phyloP scores from a whole-genome alignment of 331 rosid genomes.

The Ulmus americana region DNA sequence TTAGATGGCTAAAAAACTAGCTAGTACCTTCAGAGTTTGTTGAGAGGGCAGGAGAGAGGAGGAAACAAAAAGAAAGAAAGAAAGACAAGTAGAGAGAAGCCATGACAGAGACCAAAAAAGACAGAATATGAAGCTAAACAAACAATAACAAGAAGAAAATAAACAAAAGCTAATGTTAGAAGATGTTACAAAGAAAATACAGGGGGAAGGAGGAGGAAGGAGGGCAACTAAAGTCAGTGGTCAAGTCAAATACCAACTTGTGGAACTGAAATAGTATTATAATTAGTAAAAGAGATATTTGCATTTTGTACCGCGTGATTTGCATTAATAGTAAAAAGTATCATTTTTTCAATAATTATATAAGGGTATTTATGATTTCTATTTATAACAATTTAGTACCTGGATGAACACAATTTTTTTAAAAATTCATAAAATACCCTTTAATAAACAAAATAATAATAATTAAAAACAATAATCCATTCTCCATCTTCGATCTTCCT shows the following conservation, averaged over 20 bases:
- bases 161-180: neutral
- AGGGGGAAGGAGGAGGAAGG: neutral
- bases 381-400: too few species aligned
- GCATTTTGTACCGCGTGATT: too few species aligned
- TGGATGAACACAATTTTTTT: too few species aligned
- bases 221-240: conserved; percentile 2
- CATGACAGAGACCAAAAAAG: neutral
- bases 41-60: conserved; percentile 43
- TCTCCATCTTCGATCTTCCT: too few species aligned
- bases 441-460: too few species aligned
- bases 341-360: too few species aligned
- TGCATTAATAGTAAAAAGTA: too few species aligned
- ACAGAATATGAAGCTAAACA: too few species aligned
- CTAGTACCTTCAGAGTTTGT: conserved; percentile 74
- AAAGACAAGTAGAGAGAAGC: conserved; percentile 28
- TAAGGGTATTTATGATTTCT: too few species aligned
- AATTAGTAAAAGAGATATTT: too few species aligned
- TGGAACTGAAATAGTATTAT: neutral
- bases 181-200: neutral
- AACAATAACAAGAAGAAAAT: neutral
- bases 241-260: conserved; percentile 5
- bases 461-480: too few species aligned
- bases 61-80: conserved; percentile 21
- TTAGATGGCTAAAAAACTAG: conserved; percentile 4
- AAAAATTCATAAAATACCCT: too few species aligned